These are phyloP conservation scores for Aegilops tauschii DNA, from an alignment of 176 grass and related monocot genomes.

Conservation along the genomic window DNA sequence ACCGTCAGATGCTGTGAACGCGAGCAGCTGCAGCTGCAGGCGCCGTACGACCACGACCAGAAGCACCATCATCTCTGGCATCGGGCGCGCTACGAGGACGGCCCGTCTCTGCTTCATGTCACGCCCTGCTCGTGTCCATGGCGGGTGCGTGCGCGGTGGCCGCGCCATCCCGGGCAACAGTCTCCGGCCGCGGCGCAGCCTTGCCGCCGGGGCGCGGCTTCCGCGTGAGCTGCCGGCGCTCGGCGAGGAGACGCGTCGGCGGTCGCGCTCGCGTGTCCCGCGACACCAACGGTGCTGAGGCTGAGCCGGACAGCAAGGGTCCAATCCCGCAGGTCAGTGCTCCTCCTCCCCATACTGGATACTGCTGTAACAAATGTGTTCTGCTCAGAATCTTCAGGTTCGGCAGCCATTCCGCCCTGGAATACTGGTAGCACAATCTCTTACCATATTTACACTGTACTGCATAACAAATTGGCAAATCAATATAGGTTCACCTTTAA, in stretches of 20 bases:
- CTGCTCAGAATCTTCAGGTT: neutral
- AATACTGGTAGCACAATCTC: too few relatives aligned
- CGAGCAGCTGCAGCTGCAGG: too few relatives aligned
- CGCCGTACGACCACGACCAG: too few relatives aligned
- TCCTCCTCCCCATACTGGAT: neutral
- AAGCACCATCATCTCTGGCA: too few relatives aligned
- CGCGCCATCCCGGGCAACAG: neutral
- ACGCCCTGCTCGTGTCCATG: neutral
- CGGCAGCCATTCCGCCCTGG: neutral
- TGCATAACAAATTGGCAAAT: too few relatives aligned
- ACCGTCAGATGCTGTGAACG: too few relatives aligned
- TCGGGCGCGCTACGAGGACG: too few relatives aligned
- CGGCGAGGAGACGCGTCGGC: neutral
- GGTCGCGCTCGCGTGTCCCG: neutral
- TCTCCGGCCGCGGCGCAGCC: neutral
- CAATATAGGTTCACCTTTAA: too few relatives aligned
- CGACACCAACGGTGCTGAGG: neutral
- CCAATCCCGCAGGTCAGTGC: neutral
- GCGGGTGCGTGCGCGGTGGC: constrained; percentile 18
- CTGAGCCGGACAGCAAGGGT: neutral
- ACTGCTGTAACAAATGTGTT: neutral
- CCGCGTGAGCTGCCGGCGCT: neutral
- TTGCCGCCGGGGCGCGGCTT: neutral
- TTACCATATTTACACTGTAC: too few relatives aligned
- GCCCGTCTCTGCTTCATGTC: neutral